Percentiles rank a stretch among this genome's conserved stretches.
Evolutionary conservation across 78 protist species (phyloP).

Genomic region (Tieghemostelium lacteum): DNA sequence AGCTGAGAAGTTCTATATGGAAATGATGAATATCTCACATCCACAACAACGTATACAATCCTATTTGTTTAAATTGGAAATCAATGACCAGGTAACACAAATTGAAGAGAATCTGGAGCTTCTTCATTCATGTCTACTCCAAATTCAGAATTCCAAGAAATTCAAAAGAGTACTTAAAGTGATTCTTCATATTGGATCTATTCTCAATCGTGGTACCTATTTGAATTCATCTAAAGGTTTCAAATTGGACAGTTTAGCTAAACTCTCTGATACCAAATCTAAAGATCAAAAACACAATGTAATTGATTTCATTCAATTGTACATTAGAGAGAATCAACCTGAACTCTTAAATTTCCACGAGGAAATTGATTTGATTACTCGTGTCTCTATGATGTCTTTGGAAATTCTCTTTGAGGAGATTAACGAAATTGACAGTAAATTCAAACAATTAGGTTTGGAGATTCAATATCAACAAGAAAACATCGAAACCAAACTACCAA

Average conservation of each 20-base stretch:
- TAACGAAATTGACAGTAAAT: slow-evolving; percentile 4
- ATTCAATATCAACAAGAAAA: background rate
- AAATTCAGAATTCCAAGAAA: background rate
- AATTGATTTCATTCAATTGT: slow-evolving; percentile 45
- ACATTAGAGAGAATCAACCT: slow-evolving; percentile 57
- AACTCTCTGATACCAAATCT: slow-evolving; percentile 55
- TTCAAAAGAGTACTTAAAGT: slow-evolving; percentile 40
- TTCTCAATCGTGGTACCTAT: slow-evolving; percentile 74
- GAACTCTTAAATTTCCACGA: slow-evolving; percentile 38
- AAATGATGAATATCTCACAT: slow-evolving; percentile 53
- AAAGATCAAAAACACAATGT: slow-evolving; percentile 71
- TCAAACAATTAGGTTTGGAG: slow-evolving; percentile 40
- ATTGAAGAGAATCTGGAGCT: background rate
- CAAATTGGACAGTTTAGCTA: slow-evolving; percentile 30
- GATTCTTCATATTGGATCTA: slow-evolving; percentile 57
- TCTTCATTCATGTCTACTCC: background rate
- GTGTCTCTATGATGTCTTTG: background rate
- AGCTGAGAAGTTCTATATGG: slow-evolving; percentile 59
- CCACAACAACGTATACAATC: slow-evolving; percentile 43
- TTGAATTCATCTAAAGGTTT: slow-evolving; percentile 54
- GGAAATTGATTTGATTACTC: background rate
- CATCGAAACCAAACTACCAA: background rate
- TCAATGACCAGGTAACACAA: background rate
- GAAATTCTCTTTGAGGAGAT: slow-evolving; percentile 28
- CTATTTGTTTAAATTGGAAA: slow-evolving; percentile 30